Evolutionary conservation across 2,329 filamentous ascomycete species (phyloP).

Genomic region (Nothopassalora personata): DNA sequence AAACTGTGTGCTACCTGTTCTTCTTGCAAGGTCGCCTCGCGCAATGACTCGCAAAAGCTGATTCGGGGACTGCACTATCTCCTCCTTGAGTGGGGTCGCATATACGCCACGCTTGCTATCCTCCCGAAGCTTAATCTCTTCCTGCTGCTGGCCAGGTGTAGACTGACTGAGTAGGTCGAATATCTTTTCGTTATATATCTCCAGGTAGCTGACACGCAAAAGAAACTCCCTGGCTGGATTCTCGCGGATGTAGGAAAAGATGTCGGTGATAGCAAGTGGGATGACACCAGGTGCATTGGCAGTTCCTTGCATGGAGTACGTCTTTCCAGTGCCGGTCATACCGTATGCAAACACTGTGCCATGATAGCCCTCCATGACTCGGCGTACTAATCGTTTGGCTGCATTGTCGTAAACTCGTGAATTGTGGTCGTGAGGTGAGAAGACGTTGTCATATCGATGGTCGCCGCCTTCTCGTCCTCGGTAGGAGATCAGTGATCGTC

Average conservation of each 20-base stretch:
- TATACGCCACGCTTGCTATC: slow-evolving; percentile 96
- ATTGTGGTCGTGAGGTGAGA: slow-evolving; percentile 89
- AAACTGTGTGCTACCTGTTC: slow-evolving; percentile 93
- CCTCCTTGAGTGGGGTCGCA: slow-evolving; percentile 90
- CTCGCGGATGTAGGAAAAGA: slow-evolving; percentile 97
- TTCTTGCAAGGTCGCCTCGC: slow-evolving; percentile 80
- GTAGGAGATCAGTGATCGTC: slow-evolving; percentile 75
- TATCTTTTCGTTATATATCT: slow-evolving; percentile 98
- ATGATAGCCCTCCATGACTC: slow-evolving; percentile 99
- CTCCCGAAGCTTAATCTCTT: slow-evolving; percentile 95
- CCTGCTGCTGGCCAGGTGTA: slow-evolving; percentile 59
- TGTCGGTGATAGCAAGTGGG: slow-evolving; percentile 93
- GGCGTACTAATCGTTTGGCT: slow-evolving; percentile 86
- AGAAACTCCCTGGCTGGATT: slow-evolving; percentile 92
- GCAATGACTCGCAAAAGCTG: slow-evolving; percentile 93
- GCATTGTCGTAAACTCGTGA: slow-evolving; percentile 89
- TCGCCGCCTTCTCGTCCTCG: slow-evolving; percentile 85
- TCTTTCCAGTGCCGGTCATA: slow-evolving; percentile 96
- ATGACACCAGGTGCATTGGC: slow-evolving; percentile 94
- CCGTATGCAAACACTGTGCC: slow-evolving; percentile 98
- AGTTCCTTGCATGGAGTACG: slow-evolving; percentile 98
- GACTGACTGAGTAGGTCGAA: slow-evolving; percentile 80
- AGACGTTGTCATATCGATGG: slow-evolving; percentile 95
- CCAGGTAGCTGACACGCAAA: slow-evolving; percentile 91
- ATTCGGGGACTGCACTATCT: slow-evolving; percentile 96